Conservation (phyloP, 371 early-diverging fungal genomes). For the Zancudomyces culisetae region DNA sequence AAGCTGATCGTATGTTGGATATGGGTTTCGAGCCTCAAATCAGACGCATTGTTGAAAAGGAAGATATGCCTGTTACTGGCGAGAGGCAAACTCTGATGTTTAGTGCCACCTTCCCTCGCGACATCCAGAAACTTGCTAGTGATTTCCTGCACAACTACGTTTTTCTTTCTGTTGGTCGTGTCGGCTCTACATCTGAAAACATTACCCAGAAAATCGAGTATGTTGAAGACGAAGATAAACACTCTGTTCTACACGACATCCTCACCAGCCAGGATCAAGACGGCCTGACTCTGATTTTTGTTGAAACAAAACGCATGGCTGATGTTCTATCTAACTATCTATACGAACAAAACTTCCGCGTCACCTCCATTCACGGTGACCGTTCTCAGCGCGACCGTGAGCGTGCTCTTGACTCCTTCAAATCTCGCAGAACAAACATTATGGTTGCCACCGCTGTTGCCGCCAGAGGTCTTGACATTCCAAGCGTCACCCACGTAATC, state of each 20-base stretch:
- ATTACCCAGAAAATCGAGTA: constrained; percentile 79
- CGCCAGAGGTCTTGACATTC: constrained; percentile 93
- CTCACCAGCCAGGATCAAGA: constrained; percentile 40
- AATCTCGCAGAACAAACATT: constrained; percentile 72
- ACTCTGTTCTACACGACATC: constrained; percentile 68
- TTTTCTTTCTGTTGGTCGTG: constrained; percentile 81
- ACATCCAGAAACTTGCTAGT: constrained; percentile 7
- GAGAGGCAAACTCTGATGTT: constrained; percentile 90
- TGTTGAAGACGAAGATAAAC: constrained; percentile 75
- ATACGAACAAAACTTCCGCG: constrained; percentile 55
- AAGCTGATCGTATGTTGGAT: constrained; percentile 94
- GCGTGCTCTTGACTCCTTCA: constrained; percentile 77
- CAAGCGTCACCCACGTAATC: constrained; percentile 76
- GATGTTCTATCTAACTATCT: constrained; percentile 76
- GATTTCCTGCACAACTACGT: constrained; percentile 87
- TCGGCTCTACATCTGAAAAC: constrained; percentile 91
- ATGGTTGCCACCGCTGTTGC: constrained; percentile 99
- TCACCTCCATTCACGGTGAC: constrained; percentile 94
- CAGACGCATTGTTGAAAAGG: constrained; percentile 84
- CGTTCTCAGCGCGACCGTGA: constrained; percentile 94
- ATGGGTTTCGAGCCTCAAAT: constrained; percentile 94
- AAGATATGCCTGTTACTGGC: constrained; percentile 62
- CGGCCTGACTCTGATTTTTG: constrained; percentile 89
- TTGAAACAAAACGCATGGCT: constrained; percentile 96
- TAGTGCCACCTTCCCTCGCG: constrained; percentile 95